Base-by-base conservation (phyloP, 495 filamentous ascomycete genomes). In the Bacidia gigantensis region DNA sequence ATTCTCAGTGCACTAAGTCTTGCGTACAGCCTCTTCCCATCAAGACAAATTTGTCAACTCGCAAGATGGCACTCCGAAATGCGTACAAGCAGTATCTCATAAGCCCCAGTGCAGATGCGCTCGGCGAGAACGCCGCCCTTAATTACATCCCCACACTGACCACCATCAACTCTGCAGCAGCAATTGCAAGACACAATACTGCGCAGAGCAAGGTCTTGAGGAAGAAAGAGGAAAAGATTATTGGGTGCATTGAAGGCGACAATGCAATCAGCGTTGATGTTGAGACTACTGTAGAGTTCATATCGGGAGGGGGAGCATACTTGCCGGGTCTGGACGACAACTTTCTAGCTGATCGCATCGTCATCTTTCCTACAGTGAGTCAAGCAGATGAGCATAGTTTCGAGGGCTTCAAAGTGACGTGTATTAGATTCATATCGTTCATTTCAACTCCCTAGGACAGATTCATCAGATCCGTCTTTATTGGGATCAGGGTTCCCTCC, bases 101-200 rank as follows among this genome's bases (percentile, higher is more conserved):
- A 60, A 72, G 75, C 54, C 86, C 87, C 49, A 79, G 69, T 61
- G 60, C 81, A 46, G 73, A 74, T 39, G 72, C 76, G 17, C 72
- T 97, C 59, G 76, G 82, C 44, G 66, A 72, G 46, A 72, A 85
- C 66, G 83, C 86, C 53, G 80, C 88, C 39, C 71, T 94, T 61
- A 80, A 90, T 70, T 98, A 97, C 72, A 84, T 97, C 64, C 84
- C 92, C 45, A 90, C 87, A n/a, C 80, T 87, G 26, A 84, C 83
- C 26, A 81, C 78, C 55, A 68, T 89, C 57, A 76, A 77, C 48
- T 77, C 82, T 50, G 56, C 82, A 21, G 72, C 81, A 42, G 77
- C 81, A 22, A 86, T 97, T 60, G 65, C 87, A 63, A 86, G 82
- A 67, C 89, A 97, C 67, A 64, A 95, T 50, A 68, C 64, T 52